These are phyloP conservation scores for Taiozyma sp. DNA, from an alignment of 1,139 yeast genomes.

Conservation along the genomic window DNA sequence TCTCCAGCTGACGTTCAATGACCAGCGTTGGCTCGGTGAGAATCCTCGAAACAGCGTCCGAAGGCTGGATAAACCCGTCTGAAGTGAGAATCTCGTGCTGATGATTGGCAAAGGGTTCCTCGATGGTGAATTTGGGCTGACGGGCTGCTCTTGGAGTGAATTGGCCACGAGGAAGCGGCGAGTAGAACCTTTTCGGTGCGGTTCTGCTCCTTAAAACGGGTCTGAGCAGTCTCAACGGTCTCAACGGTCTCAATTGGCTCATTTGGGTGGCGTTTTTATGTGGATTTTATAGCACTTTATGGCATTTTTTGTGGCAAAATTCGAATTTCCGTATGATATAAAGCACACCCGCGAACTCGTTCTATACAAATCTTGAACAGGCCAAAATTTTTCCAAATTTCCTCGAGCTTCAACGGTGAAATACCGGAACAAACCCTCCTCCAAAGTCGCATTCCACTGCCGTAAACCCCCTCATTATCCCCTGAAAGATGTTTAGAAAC, in stretches of 20 bases:
- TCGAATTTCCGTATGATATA: background rate
- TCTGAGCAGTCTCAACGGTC: background rate
- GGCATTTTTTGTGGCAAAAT: background rate
- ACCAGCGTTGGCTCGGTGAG: slow-evolving; percentile 59
- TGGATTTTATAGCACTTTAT: no score
- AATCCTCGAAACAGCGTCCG: background rate
- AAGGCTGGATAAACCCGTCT: background rate
- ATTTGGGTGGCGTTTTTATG: background rate
- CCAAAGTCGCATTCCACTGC: no score
- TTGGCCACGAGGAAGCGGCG: background rate
- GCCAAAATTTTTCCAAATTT: background rate
- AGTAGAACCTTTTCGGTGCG: background rate
- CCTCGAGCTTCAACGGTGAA: no score
- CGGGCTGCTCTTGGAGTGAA: background rate
- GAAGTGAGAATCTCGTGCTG: background rate
- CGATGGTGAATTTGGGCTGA: background rate
- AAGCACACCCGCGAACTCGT: background rate
- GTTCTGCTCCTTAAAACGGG: background rate
- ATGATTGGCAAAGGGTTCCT: background rate
- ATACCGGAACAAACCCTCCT: no score
- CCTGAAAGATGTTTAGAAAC: background rate
- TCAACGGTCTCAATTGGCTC: background rate
- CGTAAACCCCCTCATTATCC: no score
- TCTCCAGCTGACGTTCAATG: slow-evolving; percentile 80
- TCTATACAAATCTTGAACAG: no score